Percentiles rank a stretch among this genome's conserved stretches.
These are phyloP conservation scores for Protea cynaroides DNA, from an alignment of 164 flowering plant genomes.

Conservation along the genomic window DNA sequence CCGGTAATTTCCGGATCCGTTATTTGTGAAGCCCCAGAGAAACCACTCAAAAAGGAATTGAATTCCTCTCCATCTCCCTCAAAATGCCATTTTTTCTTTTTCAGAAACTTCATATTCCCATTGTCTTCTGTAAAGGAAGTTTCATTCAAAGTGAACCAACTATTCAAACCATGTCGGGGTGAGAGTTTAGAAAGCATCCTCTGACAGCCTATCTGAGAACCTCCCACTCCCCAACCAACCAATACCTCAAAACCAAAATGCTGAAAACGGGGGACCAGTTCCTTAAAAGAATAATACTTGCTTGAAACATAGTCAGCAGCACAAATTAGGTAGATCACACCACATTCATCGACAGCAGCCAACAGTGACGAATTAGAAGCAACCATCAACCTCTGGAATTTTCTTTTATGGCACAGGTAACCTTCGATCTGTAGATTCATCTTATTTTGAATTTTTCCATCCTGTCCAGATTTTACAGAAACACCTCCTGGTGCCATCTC, in stretches of 20 bases:
- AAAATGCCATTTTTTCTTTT: constrained; percentile 9
- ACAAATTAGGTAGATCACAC: constrained; percentile 55
- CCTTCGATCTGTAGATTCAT: constrained; percentile 6
- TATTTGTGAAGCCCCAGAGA: constrained; percentile 28
- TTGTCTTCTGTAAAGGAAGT: constrained; percentile 7
- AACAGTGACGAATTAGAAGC: constrained; percentile 58
- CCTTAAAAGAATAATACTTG: constrained; percentile 22
- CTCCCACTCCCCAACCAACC: constrained; percentile 72
- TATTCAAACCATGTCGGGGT: constrained; percentile 4
- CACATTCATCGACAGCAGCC: constrained; percentile 68
- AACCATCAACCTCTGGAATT: constrained; percentile 53
- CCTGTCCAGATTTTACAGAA: constrained; percentile 13
- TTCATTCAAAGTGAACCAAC: constrained; percentile 9
- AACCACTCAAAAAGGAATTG: constrained; percentile 29
- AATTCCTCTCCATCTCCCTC: constrained; percentile 13
- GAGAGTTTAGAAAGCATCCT: constrained; percentile 25
- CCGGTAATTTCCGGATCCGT: constrained; percentile 11
- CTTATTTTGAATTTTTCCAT: constrained; percentile 11
- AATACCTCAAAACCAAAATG: constrained; percentile 41
- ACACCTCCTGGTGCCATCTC: constrained; percentile 8
- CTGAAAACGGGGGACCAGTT: constrained; percentile 35
- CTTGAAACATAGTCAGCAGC: constrained; percentile 34
- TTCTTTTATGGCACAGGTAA: constrained; percentile 22
- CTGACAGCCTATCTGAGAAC: constrained; percentile 58
- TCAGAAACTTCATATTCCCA: constrained; percentile 12